Evolutionary conservation across 2,329 filamentous ascomycete genomes (phyloP).

Genomic region (Mollisiaceae sp.): DNA sequence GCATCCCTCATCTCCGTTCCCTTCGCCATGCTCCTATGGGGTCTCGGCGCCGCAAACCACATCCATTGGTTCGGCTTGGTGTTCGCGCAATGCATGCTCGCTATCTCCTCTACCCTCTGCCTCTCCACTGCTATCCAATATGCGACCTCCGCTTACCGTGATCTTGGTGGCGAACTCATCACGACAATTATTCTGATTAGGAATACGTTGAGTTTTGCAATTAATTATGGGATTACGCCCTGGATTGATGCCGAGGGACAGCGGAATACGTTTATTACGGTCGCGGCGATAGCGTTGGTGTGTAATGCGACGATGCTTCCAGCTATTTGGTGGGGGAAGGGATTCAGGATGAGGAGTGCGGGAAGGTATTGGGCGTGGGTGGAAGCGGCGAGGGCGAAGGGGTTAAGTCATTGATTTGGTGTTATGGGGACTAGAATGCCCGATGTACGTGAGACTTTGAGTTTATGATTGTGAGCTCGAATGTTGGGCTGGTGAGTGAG

Average conservation of each 20-base stretch:
- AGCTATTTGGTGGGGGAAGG: constrained; percentile 32
- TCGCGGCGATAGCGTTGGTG: constrained; percentile 40
- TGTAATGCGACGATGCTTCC: constrained; percentile 33
- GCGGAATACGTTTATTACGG: constrained; percentile 50
- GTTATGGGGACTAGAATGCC: neutral
- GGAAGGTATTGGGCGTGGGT: constrained; percentile 32
- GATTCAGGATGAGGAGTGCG: constrained; percentile 30
- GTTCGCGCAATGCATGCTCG: constrained; percentile 52
- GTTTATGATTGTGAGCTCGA: no score
- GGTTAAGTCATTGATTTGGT: constrained; percentile 29
- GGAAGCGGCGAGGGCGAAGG: constrained; percentile 29
- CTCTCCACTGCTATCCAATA: constrained; percentile 52
- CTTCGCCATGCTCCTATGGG: constrained; percentile 53
- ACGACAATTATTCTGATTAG: constrained; percentile 53
- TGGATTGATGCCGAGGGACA: constrained; percentile 48
- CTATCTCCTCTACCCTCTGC: constrained; percentile 42
- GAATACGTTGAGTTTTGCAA: constrained; percentile 55
- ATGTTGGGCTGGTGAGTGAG: no score
- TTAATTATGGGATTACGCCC: constrained; percentile 55
- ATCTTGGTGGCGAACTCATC: constrained; percentile 52
- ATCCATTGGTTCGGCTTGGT: constrained; percentile 52
- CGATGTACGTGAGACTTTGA: neutral
- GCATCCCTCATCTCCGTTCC: constrained; percentile 48
- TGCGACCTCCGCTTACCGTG: constrained; percentile 52
- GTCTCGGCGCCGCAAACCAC: constrained; percentile 51